Evolutionary conservation across 768 basidiomycete genomes (phyloP).

Genomic region (Suillus americanus): DNA sequence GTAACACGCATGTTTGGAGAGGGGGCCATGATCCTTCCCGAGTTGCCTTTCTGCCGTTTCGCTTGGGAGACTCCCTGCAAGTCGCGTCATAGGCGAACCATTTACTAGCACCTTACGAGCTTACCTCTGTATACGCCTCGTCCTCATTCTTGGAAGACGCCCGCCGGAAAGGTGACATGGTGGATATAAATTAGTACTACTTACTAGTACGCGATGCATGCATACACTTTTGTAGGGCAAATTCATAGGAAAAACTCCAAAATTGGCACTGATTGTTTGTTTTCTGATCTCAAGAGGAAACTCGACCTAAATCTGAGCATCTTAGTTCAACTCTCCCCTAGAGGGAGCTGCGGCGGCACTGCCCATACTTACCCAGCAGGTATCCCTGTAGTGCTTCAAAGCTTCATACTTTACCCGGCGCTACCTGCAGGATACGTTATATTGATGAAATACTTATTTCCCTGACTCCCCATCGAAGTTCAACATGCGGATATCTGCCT

Average conservation of each 20-base stretch:
- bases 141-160: slow-evolving; percentile 22
- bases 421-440: neutral
- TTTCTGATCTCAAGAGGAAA: neutral
- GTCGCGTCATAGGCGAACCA: neutral
- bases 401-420: too few relatives aligned
- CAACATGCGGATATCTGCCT: neutral
- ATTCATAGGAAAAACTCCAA: neutral
- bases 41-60: slow-evolving; percentile 29
- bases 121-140: slow-evolving; percentile 22
- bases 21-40: slow-evolving; percentile 13
- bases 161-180: slow-evolving; percentile 7
- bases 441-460: neutral
- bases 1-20: slow-evolving; percentile 13
- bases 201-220: neutral
- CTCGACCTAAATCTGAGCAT: neutral
- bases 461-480: neutral
- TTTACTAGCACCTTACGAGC: neutral
- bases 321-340: too few relatives aligned
- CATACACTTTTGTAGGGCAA: neutral
- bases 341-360: too few relatives aligned
- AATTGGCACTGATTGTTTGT: neutral
- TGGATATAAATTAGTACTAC: neutral
- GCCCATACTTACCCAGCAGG: neutral
- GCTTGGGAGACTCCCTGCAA: slow-evolving; percentile 6
- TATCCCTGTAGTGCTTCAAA: neutral